Percentiles rank a stretch among this genome's conserved stretches.
phyloP scores from a whole-genome alignment of 2,329 filamentous ascomycete species.

The Fusarium sambucinum region DNA sequence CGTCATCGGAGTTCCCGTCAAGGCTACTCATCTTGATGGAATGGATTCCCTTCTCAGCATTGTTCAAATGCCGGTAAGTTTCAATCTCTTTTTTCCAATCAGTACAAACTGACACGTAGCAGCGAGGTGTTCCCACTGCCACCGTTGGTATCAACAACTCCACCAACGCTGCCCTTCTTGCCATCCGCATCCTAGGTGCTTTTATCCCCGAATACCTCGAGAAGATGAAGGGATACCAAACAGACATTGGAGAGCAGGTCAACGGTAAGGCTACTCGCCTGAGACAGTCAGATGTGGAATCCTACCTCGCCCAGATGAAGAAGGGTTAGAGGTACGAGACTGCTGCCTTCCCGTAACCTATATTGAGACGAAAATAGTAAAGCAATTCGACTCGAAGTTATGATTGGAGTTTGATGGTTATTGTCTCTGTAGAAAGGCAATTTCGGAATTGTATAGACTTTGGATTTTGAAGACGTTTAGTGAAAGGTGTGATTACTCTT shows the following conservation, averaged over 20 bases:
- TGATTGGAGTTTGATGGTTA: neutral
- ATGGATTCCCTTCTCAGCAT: constrained; percentile 78
- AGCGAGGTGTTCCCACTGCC: constrained; percentile 75
- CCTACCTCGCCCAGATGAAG: constrained; percentile 27
- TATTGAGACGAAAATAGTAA: neutral
- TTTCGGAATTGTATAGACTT: neutral
- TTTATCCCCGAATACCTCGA: constrained; percentile 70
- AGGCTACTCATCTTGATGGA: constrained; percentile 78
- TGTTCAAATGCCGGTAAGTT: constrained; percentile 75
- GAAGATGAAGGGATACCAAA: constrained; percentile 64
- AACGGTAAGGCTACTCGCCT: constrained; percentile 70
- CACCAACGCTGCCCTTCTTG: constrained; percentile 80
- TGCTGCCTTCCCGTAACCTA: too few relatives aligned
- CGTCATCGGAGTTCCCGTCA: constrained; percentile 82
- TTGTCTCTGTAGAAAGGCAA: neutral
- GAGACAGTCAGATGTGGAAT: constrained; percentile 52
- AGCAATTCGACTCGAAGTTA: neutral
- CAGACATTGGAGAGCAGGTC: constrained; percentile 61
- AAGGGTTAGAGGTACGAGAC: neutral
- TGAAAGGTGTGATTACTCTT: too few relatives aligned
- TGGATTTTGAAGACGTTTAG: too few relatives aligned
- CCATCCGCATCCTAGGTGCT: constrained; percentile 74
- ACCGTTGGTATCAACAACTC: constrained; percentile 86
- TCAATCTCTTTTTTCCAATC: accelerated
- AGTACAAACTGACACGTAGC: neutral